Conservation (phyloP, 371 early-diverging fungal genomes). For the Mortierella sp. region DNA sequence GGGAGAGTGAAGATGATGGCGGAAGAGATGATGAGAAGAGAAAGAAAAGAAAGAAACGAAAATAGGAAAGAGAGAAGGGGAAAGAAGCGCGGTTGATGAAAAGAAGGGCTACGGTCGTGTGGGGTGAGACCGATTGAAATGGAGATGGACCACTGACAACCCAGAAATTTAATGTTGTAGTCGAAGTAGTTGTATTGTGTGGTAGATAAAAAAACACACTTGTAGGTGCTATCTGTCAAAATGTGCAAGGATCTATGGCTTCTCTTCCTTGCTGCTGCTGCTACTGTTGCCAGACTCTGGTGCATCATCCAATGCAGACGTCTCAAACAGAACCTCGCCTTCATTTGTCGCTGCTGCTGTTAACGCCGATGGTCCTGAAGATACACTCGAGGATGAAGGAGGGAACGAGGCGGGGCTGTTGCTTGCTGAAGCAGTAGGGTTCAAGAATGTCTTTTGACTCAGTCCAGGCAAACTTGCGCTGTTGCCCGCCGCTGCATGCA, state of each 20-base stretch:
- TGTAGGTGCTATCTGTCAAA: background rate
- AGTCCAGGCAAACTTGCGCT: conserved; percentile 28
- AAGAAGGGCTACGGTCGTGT: too few relatives aligned
- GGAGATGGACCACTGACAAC: background rate
- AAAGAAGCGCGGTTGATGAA: background rate
- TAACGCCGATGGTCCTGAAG: conserved; percentile 17
- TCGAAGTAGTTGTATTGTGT: too few relatives aligned
- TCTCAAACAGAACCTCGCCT: conserved; percentile 31
- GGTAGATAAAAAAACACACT: too few relatives aligned
- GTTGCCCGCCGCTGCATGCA: conserved; percentile 54
- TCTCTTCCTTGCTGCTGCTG: conserved; percentile 19
- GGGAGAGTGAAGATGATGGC: background rate
- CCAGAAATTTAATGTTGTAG: too few relatives aligned
- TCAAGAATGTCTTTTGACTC: conserved; percentile 28
- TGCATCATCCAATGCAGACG: conserved; percentile 19
- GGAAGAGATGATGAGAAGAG: background rate
- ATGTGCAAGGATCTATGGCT: background rate
- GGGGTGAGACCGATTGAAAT: background rate
- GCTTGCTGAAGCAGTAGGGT: conserved; percentile 25
- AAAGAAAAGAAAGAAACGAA: background rate
- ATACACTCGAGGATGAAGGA: background rate
- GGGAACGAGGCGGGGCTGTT: background rate
- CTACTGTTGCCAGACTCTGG: background rate
- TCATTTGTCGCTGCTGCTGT: conserved; percentile 20
- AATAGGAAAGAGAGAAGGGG: background rate